A percentile compares a stretch with the other conserved stretches of the same genome.
Evolutionary conservation across 176 grass and related monocot genomes (phyloP).

Genomic region (Hsuehochloa calcarea): DNA sequence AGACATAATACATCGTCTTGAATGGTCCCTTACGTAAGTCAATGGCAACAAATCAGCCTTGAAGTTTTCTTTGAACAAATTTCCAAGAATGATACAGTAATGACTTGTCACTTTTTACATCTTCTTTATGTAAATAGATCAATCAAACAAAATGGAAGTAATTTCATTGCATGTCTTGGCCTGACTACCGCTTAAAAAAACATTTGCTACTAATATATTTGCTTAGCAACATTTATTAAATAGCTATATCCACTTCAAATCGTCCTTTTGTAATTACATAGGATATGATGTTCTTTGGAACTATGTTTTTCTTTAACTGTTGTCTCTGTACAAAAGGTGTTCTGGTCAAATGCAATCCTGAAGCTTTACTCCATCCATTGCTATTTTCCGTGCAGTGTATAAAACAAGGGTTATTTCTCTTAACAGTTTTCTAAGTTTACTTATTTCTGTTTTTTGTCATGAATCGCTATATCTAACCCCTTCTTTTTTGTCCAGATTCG

Average conservation of each 20-base stretch:
- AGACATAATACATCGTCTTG: constrained; percentile 87
- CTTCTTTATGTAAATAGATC: background rate
- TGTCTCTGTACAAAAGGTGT: background rate
- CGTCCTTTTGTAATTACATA: background rate
- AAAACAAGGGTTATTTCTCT: constrained; percentile 8
- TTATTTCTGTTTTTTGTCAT: background rate
- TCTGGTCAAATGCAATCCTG: background rate
- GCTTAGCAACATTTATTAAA: background rate
- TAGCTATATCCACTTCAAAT: background rate
- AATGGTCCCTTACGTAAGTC: constrained; percentile 91
- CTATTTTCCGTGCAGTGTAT: background rate
- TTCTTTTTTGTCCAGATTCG: constrained; percentile 59
- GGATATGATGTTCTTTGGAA: background rate
- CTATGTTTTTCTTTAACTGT: background rate
- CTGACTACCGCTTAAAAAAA: background rate
- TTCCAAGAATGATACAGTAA: background rate
- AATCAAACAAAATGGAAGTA: background rate
- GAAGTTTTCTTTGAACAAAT: background rate
- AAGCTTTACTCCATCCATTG: background rate
- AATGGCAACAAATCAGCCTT: background rate
- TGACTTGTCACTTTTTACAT: background rate
- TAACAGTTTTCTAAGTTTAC: constrained; percentile 8
- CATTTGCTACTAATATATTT: background rate
- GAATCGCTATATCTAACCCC: background rate
- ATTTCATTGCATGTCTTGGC: background rate